Conservation (phyloP, 2,329 filamentous ascomycete genomes). For the Colletotrichum sp. region DNA sequence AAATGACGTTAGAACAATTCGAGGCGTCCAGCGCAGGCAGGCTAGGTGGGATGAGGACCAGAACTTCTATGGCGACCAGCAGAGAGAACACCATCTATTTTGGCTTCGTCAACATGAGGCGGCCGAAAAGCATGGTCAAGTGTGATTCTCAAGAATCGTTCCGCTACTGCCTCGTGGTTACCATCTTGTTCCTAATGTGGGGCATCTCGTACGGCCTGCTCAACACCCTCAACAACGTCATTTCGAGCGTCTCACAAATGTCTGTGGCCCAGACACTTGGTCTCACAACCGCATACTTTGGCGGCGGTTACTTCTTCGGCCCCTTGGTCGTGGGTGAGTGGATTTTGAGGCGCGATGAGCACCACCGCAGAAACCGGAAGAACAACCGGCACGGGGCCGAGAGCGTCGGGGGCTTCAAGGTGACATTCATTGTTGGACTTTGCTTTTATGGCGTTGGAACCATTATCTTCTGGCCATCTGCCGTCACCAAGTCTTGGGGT, state of each 20-base stretch:
- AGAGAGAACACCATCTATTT: constrained; percentile 65
- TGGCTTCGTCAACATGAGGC: constrained; percentile 76
- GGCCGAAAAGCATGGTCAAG: constrained; percentile 73
- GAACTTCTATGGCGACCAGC: constrained; percentile 39
- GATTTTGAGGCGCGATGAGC: constrained; percentile 72
- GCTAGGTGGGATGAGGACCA: constrained; percentile 30
- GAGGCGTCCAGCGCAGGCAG: constrained; percentile 22
- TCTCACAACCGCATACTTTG: constrained; percentile 74
- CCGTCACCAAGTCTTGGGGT: constrained; percentile 74
- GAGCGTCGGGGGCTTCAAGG: constrained; percentile 72
- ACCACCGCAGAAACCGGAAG: constrained; percentile 48
- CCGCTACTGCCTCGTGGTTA: constrained; percentile 76
- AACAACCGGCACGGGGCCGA: constrained; percentile 39
- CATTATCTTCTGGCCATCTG: constrained; percentile 87
- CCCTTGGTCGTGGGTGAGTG: constrained; percentile 73
- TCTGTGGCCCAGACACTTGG: constrained; percentile 67
- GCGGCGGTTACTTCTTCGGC: constrained; percentile 72
- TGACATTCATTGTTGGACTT: constrained; percentile 79
- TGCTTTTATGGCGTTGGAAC: constrained; percentile 77
- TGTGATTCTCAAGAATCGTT: constrained; percentile 68
- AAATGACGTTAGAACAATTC: constrained; percentile 16
- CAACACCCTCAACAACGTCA: constrained; percentile 78
- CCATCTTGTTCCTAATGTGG: constrained; percentile 86
- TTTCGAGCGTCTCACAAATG: constrained; percentile 68
- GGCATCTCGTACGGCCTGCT: constrained; percentile 89